Conservation (phyloP, 78 protist genomes). For the Dictyostelium intermedium region DNA sequence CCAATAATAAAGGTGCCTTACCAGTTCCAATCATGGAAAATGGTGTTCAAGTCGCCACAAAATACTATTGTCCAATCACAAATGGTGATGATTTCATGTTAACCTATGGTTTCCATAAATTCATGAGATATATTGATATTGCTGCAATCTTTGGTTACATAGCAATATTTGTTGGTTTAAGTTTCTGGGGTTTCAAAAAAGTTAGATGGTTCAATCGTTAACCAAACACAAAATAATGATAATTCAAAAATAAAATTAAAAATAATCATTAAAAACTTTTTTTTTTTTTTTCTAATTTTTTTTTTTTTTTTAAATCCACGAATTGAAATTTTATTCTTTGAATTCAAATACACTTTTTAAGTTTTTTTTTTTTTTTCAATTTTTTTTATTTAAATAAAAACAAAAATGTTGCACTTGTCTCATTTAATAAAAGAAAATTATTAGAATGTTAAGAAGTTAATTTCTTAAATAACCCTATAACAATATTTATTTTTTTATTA, state of each 20-base stretch:
- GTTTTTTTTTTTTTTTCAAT: too few relatives aligned
- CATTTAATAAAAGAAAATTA: too few relatives aligned
- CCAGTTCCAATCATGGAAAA: not conserved
- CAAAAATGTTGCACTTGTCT: too few relatives aligned
- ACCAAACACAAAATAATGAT: not conserved
- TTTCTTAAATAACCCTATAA: too few relatives aligned
- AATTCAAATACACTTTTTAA: too few relatives aligned
- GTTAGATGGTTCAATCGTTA: slow-evolving; percentile 22
- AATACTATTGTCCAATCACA: slow-evolving; percentile 49
- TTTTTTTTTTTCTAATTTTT: too few relatives aligned
- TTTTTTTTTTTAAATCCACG: too few relatives aligned
- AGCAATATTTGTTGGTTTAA: not conserved
- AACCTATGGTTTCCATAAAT: slow-evolving; percentile 23
- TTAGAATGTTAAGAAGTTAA: too few relatives aligned
- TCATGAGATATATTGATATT: slow-evolving; percentile 11
- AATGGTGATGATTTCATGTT: slow-evolving; percentile 37
- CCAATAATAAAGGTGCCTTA: slow-evolving; percentile 54
- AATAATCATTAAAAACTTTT: too few relatives aligned
- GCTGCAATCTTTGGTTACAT: slow-evolving; percentile 4
- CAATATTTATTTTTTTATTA: too few relatives aligned
- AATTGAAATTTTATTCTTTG: too few relatives aligned
- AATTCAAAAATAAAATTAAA: not conserved
- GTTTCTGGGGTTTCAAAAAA: slow-evolving; percentile 10
- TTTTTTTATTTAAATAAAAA: too few relatives aligned
- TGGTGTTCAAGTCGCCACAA: not conserved